These are phyloP conservation scores for Escovopsis sp. DNA, from an alignment of 2,329 filamentous ascomycete species.

Conservation along the genomic window DNA sequence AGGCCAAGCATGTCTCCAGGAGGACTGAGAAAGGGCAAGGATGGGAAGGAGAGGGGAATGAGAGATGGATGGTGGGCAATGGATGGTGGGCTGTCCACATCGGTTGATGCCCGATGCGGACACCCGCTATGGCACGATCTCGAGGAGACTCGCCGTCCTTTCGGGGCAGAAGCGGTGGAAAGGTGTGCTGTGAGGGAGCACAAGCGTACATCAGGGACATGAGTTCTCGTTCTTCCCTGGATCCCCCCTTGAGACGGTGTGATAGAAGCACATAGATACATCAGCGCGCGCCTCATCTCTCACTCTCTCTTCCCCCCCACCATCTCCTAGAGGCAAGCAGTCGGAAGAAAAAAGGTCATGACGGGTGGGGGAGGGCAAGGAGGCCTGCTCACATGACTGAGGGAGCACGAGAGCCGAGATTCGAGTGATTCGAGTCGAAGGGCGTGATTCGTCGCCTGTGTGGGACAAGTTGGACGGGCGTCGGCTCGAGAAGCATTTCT, in stretches of 20 bases:
- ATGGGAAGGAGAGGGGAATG: no score
- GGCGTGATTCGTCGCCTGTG: constrained; percentile 2
- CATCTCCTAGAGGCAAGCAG: no score
- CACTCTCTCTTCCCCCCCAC: no score
- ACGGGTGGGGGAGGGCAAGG: background rate
- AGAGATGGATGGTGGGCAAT: background rate
- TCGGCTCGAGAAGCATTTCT: background rate
- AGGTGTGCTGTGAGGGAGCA: background rate
- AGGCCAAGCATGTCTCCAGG: background rate
- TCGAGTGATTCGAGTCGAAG: constrained; percentile 1
- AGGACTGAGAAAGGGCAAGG: no score
- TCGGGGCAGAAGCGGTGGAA: background rate
- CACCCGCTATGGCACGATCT: constrained; percentile 4
- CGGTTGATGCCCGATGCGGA: constrained; percentile 5
- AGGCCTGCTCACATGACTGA: background rate
- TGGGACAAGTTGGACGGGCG: background rate
- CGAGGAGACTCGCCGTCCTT: background rate
- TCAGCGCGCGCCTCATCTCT: no score
- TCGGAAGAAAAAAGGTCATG: no score
- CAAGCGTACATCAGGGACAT: no score
- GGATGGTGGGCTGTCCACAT: constrained; percentile 3
- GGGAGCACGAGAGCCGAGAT: constrained; percentile 2
- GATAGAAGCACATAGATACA: no score
- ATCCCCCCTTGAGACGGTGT: background rate
- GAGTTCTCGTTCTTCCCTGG: no score